Base-by-base conservation (phyloP, 768 basidiomycete species). In the Calocera cornea region DNA sequence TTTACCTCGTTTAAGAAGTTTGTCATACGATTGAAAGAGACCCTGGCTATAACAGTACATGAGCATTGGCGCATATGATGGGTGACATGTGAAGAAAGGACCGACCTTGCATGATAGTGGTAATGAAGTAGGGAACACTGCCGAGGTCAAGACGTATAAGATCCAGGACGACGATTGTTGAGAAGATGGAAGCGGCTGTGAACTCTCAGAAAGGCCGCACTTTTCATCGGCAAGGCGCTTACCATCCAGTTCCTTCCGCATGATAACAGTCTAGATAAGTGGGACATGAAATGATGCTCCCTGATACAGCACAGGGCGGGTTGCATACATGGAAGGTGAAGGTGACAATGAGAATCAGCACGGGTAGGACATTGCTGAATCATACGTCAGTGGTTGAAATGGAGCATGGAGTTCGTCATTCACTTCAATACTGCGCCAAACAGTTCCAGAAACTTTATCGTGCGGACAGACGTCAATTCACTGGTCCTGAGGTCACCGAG, bases 341-440 rank as follows among this genome's bases (percentile, higher is more conserved):
- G 1, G 87, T 86, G 17, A 82, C 80, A 44, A 86, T 72, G 87
- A 89, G 89, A 34, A 83, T 85, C 0, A 83, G 41, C 10, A 89
- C 74, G 0, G 89, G 88, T 49, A 89, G 81, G 41, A 83, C 67
- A 69, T 80, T 83, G 72, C 86, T 88, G 65, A 1, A 34, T 64
- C 63, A 44, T 16, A 50, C 12, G 67, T 38, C 27, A 50, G 44
- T 47, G 19, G 16, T 47, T 19, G 31, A 29, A 60, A 60, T 10
- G 10, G 14, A 60, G 7, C 27, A 60, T 60, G 44, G 7, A 47
- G 5, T 47, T 31, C 11, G 64, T 8, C 27, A 75, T 78, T 27
- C 69, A 83, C 82, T 82, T 82, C 60, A 80, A 64, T 63, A 76
- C 74, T 29, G 72, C 78, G 74, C 80, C 81, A 69, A 80, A 69